Percentiles rank a stretch among this genome's conserved stretches.
Evolutionary conservation across 768 basidiomycete species (phyloP).

Genomic region (Omphalotus guepiniiformis): DNA sequence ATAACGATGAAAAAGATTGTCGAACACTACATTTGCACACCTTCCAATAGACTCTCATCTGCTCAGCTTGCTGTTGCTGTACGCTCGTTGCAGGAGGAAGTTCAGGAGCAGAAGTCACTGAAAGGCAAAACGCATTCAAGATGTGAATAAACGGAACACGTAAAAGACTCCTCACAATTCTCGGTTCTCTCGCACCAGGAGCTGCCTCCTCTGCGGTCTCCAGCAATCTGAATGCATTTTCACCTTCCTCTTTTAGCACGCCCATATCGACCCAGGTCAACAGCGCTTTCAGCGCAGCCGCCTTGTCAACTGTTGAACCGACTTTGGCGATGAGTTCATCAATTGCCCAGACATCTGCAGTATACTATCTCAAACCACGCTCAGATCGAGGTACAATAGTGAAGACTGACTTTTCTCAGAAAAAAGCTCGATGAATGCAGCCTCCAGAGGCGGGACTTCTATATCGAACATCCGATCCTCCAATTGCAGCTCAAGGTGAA

Average conservation of each 20-base stretch:
- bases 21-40: slow-evolving; percentile 30
- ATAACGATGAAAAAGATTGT: slow-evolving; percentile 4
- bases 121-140: background rate
- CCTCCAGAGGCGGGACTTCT: slow-evolving; percentile 85
- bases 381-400: background rate
- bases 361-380: background rate
- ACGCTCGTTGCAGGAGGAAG: slow-evolving; percentile 46
- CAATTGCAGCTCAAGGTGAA: slow-evolving; percentile 76
- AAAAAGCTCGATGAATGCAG: slow-evolving; percentile 86
- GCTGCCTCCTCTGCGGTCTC: slow-evolving; percentile 53
- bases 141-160: background rate
- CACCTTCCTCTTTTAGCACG: slow-evolving; percentile 66
- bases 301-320: slow-evolving; percentile 54
- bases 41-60: slow-evolving; percentile 90
- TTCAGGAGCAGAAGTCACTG: slow-evolving; percentile 28
- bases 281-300: slow-evolving; percentile 66
- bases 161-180: slow-evolving; percentile 2
- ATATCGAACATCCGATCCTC: slow-evolving; percentile 73
- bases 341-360: slow-evolving; percentile 64
- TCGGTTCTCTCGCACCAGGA: slow-evolving; percentile 20
- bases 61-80: slow-evolving; percentile 77
- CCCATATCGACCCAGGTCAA: slow-evolving; percentile 82
- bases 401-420: slow-evolving; percentile 52
- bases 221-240: slow-evolving; percentile 59
- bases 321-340: slow-evolving; percentile 64